Percentiles rank a stretch among this genome's conserved stretches.
Evolutionary conservation across 352 stramenopile genomes (phyloP).

Genomic region (Pythium pectinolyticum): DNA sequence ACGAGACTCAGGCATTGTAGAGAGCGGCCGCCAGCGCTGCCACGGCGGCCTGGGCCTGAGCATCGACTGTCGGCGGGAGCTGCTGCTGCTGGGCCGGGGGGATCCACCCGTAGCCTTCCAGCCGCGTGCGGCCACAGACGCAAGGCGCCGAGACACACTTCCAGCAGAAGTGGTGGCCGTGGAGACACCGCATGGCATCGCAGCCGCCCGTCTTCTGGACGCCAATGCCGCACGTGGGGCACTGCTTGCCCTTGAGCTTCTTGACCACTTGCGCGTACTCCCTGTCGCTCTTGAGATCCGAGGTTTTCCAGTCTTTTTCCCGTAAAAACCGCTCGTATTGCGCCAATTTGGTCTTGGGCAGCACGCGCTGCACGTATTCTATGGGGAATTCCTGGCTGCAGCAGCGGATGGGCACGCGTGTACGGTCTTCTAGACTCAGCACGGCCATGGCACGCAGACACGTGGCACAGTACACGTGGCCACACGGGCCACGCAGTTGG

Average conservation of each 20-base stretch:
- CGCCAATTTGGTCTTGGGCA: constrained; percentile 2
- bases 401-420: constrained; percentile 39
- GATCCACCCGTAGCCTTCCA: constrained; percentile 15
- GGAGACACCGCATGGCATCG: constrained; percentile 27
- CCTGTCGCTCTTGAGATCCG: constrained; percentile 26
- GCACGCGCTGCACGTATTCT: constrained; percentile 32
- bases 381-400: constrained; percentile 42
- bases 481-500: constrained; percentile 27
- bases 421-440: constrained; percentile 33
- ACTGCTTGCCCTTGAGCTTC: constrained; percentile 21
- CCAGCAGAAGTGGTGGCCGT: constrained; percentile 47
- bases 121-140: constrained; percentile 22
- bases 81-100: not conserved
- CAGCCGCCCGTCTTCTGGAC: constrained; percentile 27
- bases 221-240: constrained; percentile 27
- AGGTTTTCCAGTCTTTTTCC: constrained; percentile 24
- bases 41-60: too few species aligned
- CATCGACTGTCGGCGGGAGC: not conserved
- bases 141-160: constrained; percentile 30
- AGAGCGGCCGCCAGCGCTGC: too few species aligned
- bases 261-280: constrained; percentile 25
- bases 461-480: constrained; percentile 41
- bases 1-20: too few species aligned
- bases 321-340: constrained; percentile 26
- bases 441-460: constrained; percentile 41